A percentile compares a stretch with the other conserved stretches of the same genome.
Evolutionary conservation across 1,139 yeast species (phyloP).

Genomic region (Kluyveromyces sp.): DNA sequence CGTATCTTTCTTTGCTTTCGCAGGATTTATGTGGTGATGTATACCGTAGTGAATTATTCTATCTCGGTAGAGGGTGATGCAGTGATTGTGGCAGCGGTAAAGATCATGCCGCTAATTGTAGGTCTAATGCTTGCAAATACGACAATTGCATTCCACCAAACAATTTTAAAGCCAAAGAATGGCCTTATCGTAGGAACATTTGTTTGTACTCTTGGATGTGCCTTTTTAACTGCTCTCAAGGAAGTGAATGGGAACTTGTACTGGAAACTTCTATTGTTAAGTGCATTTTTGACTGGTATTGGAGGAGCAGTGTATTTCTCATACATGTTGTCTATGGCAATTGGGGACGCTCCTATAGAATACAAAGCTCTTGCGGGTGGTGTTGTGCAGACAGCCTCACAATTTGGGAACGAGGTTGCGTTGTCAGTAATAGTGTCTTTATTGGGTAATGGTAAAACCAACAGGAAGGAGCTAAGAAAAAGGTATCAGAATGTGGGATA

Average conservation of each 20-base stretch:
- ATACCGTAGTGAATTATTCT: slow-evolving; percentile 13
- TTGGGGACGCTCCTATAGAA: slow-evolving; percentile 28
- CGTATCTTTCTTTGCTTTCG: slow-evolving; percentile 9
- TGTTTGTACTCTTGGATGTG: slow-evolving; percentile 11
- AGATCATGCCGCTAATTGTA: slow-evolving; percentile 19
- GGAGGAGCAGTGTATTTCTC: slow-evolving; percentile 15
- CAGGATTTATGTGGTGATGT: slow-evolving; percentile 10
- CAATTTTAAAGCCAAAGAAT: slow-evolving; percentile 14
- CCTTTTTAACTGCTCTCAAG: slow-evolving; percentile 23
- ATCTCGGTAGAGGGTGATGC: slow-evolving; percentile 16
- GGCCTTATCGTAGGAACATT: slow-evolving; percentile 15
- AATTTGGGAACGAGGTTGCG: slow-evolving; percentile 25
- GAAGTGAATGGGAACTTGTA: slow-evolving; percentile 14
- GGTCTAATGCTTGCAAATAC: slow-evolving; percentile 7
- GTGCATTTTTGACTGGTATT: slow-evolving; percentile 14
- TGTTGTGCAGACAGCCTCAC: slow-evolving; percentile 26
- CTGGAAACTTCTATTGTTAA: slow-evolving; percentile 27
- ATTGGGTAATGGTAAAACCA: slow-evolving; percentile 12
- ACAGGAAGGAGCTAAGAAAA: not conserved
- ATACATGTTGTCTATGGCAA: slow-evolving; percentile 15
- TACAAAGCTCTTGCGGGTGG: slow-evolving; percentile 32
- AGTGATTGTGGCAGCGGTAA: slow-evolving; percentile 25
- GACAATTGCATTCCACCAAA: slow-evolving; percentile 11
- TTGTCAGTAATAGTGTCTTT: slow-evolving; percentile 24
- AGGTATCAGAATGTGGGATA: not conserved